Percentiles rank a stretch among this genome's conserved stretches.
phyloP scores from a whole-genome alignment of 768 basidiomycete species.

The Kwoniella heveanensis region DNA sequence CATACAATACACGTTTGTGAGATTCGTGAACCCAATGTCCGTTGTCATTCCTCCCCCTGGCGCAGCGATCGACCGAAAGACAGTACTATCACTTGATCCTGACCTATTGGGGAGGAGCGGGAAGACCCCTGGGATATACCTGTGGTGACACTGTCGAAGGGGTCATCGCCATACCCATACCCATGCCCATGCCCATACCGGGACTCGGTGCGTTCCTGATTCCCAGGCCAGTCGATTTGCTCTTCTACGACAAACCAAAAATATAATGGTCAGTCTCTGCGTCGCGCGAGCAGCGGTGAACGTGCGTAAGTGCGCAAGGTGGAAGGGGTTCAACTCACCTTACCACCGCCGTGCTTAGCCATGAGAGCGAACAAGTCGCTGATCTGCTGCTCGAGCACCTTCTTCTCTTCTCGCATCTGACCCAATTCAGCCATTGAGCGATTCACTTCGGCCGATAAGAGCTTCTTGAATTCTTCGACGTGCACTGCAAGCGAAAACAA shows the following conservation, averaged over 20 bases:
- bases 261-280: background rate
- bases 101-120: conserved; percentile 16
- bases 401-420: conserved; percentile 52
- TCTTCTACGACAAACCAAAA: background rate
- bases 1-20: too few relatives aligned
- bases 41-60: too few relatives aligned
- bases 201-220: background rate
- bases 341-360: conserved; percentile 48
- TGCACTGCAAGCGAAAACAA: conserved; percentile 62
- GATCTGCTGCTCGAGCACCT: conserved; percentile 52
- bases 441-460: conserved; percentile 72
- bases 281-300: background rate
- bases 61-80: too few relatives aligned
- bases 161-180: background rate
- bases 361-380: conserved; percentile 54
- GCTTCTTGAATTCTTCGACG: conserved; percentile 83
- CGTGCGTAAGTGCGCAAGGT: too few relatives aligned
- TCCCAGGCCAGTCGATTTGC: background rate
- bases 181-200: background rate
- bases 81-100: too few relatives aligned
- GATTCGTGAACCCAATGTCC: too few relatives aligned
- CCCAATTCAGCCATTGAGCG: conserved; percentile 72
- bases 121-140: conserved; percentile 18
- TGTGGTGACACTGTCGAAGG: background rate
- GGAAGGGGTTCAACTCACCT: conserved; percentile 27